Evolutionary conservation across 768 basidiomycete genomes (phyloP).

Genomic region (Favolaschia claudopus): DNA sequence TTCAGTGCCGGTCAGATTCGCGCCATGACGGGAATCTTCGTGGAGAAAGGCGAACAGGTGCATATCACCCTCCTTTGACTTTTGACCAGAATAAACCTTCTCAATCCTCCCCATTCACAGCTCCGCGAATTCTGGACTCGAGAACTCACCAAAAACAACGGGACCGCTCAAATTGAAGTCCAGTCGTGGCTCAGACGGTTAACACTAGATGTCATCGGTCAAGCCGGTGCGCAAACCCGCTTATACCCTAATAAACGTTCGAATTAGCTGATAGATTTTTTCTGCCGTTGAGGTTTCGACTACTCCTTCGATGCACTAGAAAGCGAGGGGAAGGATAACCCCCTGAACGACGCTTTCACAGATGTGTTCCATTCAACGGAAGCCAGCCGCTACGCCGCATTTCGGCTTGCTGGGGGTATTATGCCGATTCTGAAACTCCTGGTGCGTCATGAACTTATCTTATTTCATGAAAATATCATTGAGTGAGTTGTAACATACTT

Average conservation of each 20-base stretch:
- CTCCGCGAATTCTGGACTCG: constrained; percentile 43
- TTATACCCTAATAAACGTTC: background rate
- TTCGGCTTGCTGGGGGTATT: constrained; percentile 30
- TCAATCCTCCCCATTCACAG: constrained; percentile 17
- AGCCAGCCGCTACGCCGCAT: background rate
- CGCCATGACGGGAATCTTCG: constrained; percentile 44
- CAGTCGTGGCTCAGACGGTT: constrained; percentile 41
- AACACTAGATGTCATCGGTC: constrained; percentile 52
- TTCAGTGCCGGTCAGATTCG: constrained; percentile 53
- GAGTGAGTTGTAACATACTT: background rate
- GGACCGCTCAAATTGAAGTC: constrained; percentile 36
- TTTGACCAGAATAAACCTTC: background rate
- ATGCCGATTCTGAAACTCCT: constrained; percentile 40
- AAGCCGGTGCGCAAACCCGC: constrained; percentile 38
- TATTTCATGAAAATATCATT: too few relatives aligned
- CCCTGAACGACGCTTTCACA: constrained; percentile 42
- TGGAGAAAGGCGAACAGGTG: constrained; percentile 46
- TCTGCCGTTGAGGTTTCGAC: constrained; percentile 10
- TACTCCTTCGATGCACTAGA: constrained; percentile 14
- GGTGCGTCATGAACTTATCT: constrained; percentile 37
- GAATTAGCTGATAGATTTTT: too few relatives aligned
- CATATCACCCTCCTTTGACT: background rate
- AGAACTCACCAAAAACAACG: constrained; percentile 27
- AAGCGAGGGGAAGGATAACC: constrained; percentile 32
- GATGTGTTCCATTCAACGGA: constrained; percentile 34